phyloP scores from a whole-genome alignment of 129 eudicot species.

The Mikania micrantha region DNA sequence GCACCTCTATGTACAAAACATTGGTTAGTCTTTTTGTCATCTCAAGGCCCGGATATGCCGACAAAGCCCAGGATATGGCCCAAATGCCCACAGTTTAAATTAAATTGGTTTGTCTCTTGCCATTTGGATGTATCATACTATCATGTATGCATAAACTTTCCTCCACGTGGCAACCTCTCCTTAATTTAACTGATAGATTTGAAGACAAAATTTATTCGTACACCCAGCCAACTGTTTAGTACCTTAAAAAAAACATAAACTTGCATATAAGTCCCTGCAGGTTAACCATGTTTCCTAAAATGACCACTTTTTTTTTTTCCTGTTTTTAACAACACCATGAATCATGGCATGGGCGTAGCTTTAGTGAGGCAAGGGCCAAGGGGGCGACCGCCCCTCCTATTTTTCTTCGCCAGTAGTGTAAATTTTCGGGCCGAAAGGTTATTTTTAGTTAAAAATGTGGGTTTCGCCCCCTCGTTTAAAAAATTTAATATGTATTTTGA shows the following conservation, averaged over 20 bases:
- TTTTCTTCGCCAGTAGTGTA: too few species aligned
- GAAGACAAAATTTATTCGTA: conserved; percentile 16
- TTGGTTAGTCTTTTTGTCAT: too few species aligned
- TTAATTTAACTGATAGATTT: background rate
- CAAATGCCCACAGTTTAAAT: background rate
- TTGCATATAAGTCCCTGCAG: conserved; percentile 1
- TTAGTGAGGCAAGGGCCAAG: too few species aligned
- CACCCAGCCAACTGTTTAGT: conserved; percentile 14
- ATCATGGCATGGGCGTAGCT: too few species aligned
- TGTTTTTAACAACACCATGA: too few species aligned
- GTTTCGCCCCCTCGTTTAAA: too few species aligned
- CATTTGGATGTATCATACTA: conserved; percentile 27
- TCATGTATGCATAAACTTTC: background rate
- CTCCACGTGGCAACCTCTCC: conserved; percentile 33
- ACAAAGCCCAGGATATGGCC: background rate
- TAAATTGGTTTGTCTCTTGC: conserved; percentile 10
- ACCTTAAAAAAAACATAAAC: conserved; percentile 3
- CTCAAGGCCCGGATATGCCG: too few species aligned
- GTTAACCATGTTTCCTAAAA: background rate
- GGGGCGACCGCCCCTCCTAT: too few species aligned
- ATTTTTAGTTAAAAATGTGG: too few species aligned
- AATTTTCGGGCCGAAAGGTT: too few species aligned
- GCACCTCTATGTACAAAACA: too few species aligned
- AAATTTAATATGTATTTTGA: too few species aligned
- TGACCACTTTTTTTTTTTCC: background rate